These are phyloP conservation scores for Samsoniella hepiali DNA, from an alignment of 2,329 filamentous ascomycete species.

Conservation along the genomic window DNA sequence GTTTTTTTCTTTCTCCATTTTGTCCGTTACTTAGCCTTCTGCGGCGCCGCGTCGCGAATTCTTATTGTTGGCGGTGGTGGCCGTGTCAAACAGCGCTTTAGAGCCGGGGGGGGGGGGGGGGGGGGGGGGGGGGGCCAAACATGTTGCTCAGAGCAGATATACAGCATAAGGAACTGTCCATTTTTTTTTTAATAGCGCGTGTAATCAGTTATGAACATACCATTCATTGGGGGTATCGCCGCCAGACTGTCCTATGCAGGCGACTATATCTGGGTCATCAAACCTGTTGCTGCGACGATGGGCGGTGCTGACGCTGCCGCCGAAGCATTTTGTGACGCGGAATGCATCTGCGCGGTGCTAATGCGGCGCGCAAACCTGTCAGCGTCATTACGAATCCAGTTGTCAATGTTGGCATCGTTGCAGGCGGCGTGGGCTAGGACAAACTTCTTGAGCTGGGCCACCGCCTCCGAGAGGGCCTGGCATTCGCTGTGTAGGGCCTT, in stretches of 20 bases:
- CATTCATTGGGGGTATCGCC: conserved; percentile 1
- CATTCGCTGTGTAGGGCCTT: conserved; percentile 42
- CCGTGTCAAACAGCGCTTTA: conserved; percentile 8
- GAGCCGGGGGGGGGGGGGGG: background rate
- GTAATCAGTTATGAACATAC: background rate
- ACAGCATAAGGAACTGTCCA: background rate
- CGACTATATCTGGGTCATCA: background rate
- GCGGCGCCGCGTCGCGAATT: too few species aligned
- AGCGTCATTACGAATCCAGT: conserved; percentile 53
- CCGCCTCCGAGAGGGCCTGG: conserved; percentile 41
- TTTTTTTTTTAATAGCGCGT: background rate
- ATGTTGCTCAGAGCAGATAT: background rate
- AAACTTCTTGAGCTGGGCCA: conserved; percentile 46
- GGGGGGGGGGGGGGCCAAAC: background rate
- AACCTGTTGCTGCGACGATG: background rate
- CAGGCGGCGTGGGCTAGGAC: conserved; percentile 53
- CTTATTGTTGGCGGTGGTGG: too few species aligned
- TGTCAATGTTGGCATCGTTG: conserved; percentile 50
- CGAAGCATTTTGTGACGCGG: background rate
- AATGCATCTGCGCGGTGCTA: conserved; percentile 18
- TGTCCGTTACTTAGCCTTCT: too few species aligned
- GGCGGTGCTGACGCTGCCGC: background rate
- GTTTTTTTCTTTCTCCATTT: too few species aligned
- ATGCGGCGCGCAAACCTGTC: conserved; percentile 41
- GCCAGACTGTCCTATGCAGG: background rate